Percentiles rank a stretch among this genome's conserved stretches.
Conservation (phyloP, 768 basidiomycete genomes). For the Termitomyces sp. region DNA sequence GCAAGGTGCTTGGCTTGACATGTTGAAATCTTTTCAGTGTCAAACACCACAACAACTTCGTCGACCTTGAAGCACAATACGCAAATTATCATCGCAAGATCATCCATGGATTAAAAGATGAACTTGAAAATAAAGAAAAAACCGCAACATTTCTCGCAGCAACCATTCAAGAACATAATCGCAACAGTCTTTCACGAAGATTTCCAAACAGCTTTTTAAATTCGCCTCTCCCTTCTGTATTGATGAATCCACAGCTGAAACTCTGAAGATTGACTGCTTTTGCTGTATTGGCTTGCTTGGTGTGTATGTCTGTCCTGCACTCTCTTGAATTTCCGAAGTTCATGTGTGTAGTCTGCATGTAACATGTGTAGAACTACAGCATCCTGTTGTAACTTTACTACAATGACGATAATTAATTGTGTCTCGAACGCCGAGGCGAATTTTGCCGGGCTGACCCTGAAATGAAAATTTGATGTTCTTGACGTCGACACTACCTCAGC, state of each 20-base stretch:
- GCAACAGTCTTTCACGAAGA: conserved; percentile 40
- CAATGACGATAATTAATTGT: background rate
- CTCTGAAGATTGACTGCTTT: conserved; percentile 4
- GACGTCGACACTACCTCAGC: conserved; percentile 10
- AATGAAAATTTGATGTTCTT: conserved; percentile 11
- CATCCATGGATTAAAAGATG: conserved; percentile 33
- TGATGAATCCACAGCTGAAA: conserved; percentile 13
- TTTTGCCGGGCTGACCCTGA: conserved; percentile 3
- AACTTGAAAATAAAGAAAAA: conserved; percentile 32
- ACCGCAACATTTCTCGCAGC: conserved; percentile 27
- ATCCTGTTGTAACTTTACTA: background rate
- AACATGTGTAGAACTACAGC: background rate
- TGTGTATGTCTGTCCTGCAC: background rate
- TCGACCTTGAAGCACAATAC: conserved; percentile 53
- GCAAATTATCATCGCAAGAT: conserved; percentile 34
- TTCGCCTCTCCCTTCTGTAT: conserved; percentile 18
- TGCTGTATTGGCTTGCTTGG: background rate
- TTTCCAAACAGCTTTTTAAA: conserved; percentile 41
- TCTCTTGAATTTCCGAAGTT: background rate
- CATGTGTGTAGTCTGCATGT: background rate
- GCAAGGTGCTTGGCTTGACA: background rate
- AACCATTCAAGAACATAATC: conserved; percentile 43
- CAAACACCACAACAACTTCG: conserved; percentile 44
- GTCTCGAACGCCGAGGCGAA: background rate
- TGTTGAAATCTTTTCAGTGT: conserved; percentile 26